Percentiles rank a stretch among this genome's conserved stretches.
Evolutionary conservation across 2,329 filamentous ascomycete species (phyloP).

Genomic region (Fusarium newnesense): DNA sequence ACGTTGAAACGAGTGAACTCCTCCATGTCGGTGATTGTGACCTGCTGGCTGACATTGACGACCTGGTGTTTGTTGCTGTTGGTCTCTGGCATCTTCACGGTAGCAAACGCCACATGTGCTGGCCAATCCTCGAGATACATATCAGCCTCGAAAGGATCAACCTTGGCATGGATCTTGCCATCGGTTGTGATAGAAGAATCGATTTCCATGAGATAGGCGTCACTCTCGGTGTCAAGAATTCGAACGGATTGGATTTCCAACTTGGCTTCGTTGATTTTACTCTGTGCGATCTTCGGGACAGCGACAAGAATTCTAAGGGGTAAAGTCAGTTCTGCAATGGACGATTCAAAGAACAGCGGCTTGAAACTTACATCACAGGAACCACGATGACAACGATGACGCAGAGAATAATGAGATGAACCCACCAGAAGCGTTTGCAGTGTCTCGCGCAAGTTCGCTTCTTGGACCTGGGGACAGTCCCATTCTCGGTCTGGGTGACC

Average conservation of each 20-base stretch:
- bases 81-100: slow-evolving; percentile 63
- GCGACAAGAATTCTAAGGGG: slow-evolving; percentile 63
- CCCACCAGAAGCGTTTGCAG: slow-evolving; percentile 70
- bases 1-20: slow-evolving; percentile 67
- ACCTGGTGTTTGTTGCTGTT: slow-evolving; percentile 58
- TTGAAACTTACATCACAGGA: slow-evolving; percentile 65
- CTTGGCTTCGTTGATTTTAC: slow-evolving; percentile 63
- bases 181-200: slow-evolving; percentile 66
- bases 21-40: slow-evolving; percentile 57
- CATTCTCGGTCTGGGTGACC: slow-evolving; percentile 50
- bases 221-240: slow-evolving; percentile 57
- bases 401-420: slow-evolving; percentile 63
- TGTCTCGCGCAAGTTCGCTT: slow-evolving; percentile 57
- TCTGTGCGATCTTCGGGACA: slow-evolving; percentile 66
- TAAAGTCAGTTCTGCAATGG: slow-evolving; percentile 14
- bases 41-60: slow-evolving; percentile 63
- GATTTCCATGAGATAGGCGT: slow-evolving; percentile 62
- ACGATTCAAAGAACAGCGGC: background rate
- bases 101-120: slow-evolving; percentile 60
- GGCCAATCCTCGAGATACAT: slow-evolving; percentile 65
- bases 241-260: slow-evolving; percentile 63
- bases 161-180: slow-evolving; percentile 61
- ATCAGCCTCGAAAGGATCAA: slow-evolving; percentile 61
- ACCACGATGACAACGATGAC: slow-evolving; percentile 65
- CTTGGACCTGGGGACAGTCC: slow-evolving; percentile 45